A percentile compares a stretch with the other conserved stretches of the same genome.
These are phyloP conservation scores for Tylopilus subfusipes DNA, from an alignment of 768 basidiomycete genomes.

Conservation along the genomic window DNA sequence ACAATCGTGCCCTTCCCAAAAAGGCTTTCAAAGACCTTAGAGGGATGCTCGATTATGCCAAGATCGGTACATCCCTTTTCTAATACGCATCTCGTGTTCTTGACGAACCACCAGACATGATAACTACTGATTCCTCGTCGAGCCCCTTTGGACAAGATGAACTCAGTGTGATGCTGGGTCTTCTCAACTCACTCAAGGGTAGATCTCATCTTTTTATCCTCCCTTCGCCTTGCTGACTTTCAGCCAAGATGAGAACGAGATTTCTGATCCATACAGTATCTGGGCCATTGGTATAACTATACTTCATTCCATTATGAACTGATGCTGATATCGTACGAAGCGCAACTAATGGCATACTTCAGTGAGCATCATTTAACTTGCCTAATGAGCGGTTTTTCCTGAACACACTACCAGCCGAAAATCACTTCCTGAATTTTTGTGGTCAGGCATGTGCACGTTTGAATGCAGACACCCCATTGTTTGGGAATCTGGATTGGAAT, in stretches of 20 bases:
- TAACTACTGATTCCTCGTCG: slow-evolving; percentile 18
- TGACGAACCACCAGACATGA: slow-evolving; percentile 3
- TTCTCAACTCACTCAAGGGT: slow-evolving; percentile 17
- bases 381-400: neutral
- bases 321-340: slow-evolving; percentile 2
- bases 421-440: slow-evolving; percentile 12
- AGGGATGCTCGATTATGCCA: slow-evolving; percentile 16
- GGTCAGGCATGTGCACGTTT: slow-evolving; percentile 12
- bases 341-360: slow-evolving; percentile 9
- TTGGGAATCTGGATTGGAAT: slow-evolving; percentile 8
- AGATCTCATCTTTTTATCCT: neutral
- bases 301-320: neutral
- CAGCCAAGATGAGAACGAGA: neutral
- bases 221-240: neutral
- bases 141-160: slow-evolving; percentile 14
- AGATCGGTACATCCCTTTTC: slow-evolving; percentile 4
- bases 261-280: slow-evolving; percentile 1
- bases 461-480: slow-evolving; percentile 8
- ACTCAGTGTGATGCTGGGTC: slow-evolving; percentile 9
- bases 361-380: slow-evolving; percentile 1
- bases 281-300: slow-evolving; percentile 14
- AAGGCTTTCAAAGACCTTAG: slow-evolving; percentile 7
- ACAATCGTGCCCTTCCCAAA: slow-evolving; percentile 1
- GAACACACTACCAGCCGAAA: slow-evolving; percentile 3
- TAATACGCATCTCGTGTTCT: neutral